These are phyloP conservation scores for Ogataea minuta DNA, from an alignment of 805 yeast genomes.

Conservation along the genomic window DNA sequence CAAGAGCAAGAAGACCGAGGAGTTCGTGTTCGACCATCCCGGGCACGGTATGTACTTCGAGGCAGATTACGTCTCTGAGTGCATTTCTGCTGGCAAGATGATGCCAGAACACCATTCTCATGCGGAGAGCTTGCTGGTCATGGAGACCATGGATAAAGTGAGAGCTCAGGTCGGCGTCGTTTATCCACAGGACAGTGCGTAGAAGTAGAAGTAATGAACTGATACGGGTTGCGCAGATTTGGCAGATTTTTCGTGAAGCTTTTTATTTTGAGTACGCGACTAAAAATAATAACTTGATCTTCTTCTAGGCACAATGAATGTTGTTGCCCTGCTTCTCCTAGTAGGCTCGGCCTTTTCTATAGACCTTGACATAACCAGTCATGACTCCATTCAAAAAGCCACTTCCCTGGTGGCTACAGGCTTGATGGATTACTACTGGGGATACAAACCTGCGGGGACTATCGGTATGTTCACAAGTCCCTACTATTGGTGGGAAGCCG, in stretches of 20 bases:
- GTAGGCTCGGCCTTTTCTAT: constrained; percentile 17
- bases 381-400: constrained; percentile 48
- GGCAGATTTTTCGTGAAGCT: not conserved
- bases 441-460: constrained; percentile 64
- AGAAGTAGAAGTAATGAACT: not conserved
- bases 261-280: constrained; percentile 4
- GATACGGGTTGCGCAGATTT: not conserved
- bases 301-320: constrained; percentile 1
- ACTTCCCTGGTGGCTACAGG: constrained; percentile 56
- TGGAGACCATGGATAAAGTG: constrained; percentile 47
- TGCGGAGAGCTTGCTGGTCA: constrained; percentile 46
- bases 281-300: not conserved
- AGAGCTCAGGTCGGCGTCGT: constrained; percentile 43
- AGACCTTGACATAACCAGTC: constrained; percentile 38
- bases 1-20: constrained; percentile 23
- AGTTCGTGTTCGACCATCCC: constrained; percentile 30
- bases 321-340: constrained; percentile 2
- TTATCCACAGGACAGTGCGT: constrained; percentile 39
- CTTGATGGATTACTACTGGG: constrained; percentile 67
- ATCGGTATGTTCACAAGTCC: constrained; percentile 87
- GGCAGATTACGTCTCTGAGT: constrained; percentile 52
- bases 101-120: constrained; percentile 37
- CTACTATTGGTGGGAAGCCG: constrained; percentile 99
- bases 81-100: constrained; percentile 38
- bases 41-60: constrained; percentile 54